Base-by-base conservation (phyloP, 2,329 filamentous ascomycete species). In the Exserohilum rostratum region DNA sequence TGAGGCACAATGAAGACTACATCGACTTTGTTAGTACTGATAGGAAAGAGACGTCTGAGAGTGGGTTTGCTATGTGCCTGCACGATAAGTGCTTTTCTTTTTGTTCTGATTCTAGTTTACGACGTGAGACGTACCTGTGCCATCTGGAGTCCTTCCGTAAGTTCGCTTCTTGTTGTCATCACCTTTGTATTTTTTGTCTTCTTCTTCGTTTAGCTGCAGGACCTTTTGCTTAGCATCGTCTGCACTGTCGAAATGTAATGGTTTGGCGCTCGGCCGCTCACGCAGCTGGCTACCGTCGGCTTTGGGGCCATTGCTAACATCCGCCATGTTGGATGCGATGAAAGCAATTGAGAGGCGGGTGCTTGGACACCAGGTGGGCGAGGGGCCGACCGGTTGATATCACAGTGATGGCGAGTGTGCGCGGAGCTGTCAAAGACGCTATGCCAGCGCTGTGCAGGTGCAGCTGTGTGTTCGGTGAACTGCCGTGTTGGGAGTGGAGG, bases 1-100 rank as follows among this genome's bases (percentile, higher is more conserved):
- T 91, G 88, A 43, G 95, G 95, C 50, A 99, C 95, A 54, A 91
- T 89, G 74, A 99, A 99, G 68, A 96, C 95, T 98, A 70, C 43
- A 43, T 12, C 7, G 12, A 29, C 15, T 17, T 44, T 40, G 57
- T 72, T 53, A 69, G 67, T 53, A 54, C 38, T 43, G 50, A 42
- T 53, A 27, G 44, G 4, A n/a, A 29, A 25, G 22, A 29, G 10
- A 17, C 12, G 12, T 25, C 27, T n/a, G 31, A 20, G 12, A 12
- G 17, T 4, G 11, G 33, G 30, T 15, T 27, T 20, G 33, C 15
- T 27, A 30, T 54, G n/a, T n/a, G n/a, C n/a, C n/a, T n/a, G 33
- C 52, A 39, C 30, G 38, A 34, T 17, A 20, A 33, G 37, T 39
- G 40, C 15, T 25, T 20, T 40, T 30, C 15, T 25, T 20, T 40